Conservation (phyloP, 2,329 filamentous ascomycete species). For the Aspergillus quadricinctus region DNA sequence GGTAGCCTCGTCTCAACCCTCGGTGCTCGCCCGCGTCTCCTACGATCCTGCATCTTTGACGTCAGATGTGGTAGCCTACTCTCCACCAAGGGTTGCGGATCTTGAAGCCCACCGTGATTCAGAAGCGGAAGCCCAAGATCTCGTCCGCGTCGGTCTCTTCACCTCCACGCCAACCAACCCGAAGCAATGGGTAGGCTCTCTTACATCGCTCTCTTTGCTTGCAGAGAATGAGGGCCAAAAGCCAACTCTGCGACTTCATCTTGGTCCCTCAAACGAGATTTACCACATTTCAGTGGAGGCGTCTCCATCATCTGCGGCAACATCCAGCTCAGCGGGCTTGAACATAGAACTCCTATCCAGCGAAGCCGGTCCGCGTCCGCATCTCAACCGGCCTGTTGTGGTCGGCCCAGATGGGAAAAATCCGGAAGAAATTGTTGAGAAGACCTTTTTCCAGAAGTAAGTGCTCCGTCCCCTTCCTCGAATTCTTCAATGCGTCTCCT, state of each 20-base stretch:
- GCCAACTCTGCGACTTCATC: slow-evolving; percentile 38
- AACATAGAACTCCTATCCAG: slow-evolving; percentile 32
- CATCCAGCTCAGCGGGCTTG: slow-evolving; percentile 15
- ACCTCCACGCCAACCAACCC: slow-evolving; percentile 29
- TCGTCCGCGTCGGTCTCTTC: slow-evolving; percentile 52
- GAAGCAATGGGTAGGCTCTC: slow-evolving; percentile 39
- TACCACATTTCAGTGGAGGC: slow-evolving; percentile 38
- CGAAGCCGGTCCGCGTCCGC: slow-evolving; percentile 32
- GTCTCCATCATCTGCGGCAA: slow-evolving; percentile 12
- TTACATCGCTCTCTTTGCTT: slow-evolving; percentile 36
- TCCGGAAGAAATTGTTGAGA: slow-evolving; percentile 38
- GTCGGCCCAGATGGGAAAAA: slow-evolving; percentile 36
- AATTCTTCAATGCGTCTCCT: background rate
- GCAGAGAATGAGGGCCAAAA: slow-evolving; percentile 14
- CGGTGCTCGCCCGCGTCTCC: slow-evolving; percentile 36
- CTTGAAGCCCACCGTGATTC: slow-evolving; percentile 3
- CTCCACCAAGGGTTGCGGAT: slow-evolving; percentile 25
- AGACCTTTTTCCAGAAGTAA: slow-evolving; percentile 43
- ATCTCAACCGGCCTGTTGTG: slow-evolving; percentile 38
- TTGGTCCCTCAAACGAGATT: slow-evolving; percentile 33
- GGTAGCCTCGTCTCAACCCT: slow-evolving; percentile 27
- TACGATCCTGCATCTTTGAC: slow-evolving; percentile 37
- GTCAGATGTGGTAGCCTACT: slow-evolving; percentile 36
- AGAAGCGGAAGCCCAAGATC: slow-evolving; percentile 38
- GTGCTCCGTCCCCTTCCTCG: slow-evolving; percentile 9